These are phyloP conservation scores for Leptographium flavum DNA, from an alignment of 2,329 filamentous ascomycete species.

Conservation along the genomic window DNA sequence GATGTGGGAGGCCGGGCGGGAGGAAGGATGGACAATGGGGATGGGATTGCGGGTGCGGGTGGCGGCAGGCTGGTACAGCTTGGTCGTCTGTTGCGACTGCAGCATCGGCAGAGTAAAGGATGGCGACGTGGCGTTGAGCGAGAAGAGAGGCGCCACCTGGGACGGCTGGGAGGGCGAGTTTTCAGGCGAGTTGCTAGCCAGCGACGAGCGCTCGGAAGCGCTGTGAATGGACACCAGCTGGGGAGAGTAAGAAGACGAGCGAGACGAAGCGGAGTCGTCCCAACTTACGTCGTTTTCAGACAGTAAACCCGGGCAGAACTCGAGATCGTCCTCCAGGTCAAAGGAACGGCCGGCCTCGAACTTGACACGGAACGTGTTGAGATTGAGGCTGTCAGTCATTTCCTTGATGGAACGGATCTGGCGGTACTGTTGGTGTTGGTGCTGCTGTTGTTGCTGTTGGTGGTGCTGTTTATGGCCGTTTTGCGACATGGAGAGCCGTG, in stretches of 20 bases:
- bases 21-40: constrained; percentile 72
- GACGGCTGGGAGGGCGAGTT: constrained; percentile 79
- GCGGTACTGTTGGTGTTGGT: constrained; percentile 70
- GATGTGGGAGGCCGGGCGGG: constrained; percentile 58
- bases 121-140: constrained; percentile 53
- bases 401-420: constrained; percentile 79
- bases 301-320: constrained; percentile 86
- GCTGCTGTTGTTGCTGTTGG: constrained; percentile 43
- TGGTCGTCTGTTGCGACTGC: constrained; percentile 51
- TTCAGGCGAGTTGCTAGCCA: constrained; percentile 88
- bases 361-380: constrained; percentile 67
- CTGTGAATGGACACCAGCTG: constrained; percentile 88
- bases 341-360: constrained; percentile 90
- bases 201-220: constrained; percentile 82
- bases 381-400: constrained; percentile 59
- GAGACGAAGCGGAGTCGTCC: too few species aligned
- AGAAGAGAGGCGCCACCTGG: constrained; percentile 64
- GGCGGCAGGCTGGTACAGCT: constrained; percentile 81
- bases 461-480: constrained; percentile 52
- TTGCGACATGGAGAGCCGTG: constrained; percentile 65
- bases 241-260: not conserved
- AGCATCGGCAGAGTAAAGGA: constrained; percentile 51
- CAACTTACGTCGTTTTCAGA: constrained; percentile 80
- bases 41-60: constrained; percentile 89
- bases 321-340: constrained; percentile 87